Base-by-base conservation (phyloP, 2,329 filamentous ascomycete genomes). In the Arthrobotrys musiformis region DNA sequence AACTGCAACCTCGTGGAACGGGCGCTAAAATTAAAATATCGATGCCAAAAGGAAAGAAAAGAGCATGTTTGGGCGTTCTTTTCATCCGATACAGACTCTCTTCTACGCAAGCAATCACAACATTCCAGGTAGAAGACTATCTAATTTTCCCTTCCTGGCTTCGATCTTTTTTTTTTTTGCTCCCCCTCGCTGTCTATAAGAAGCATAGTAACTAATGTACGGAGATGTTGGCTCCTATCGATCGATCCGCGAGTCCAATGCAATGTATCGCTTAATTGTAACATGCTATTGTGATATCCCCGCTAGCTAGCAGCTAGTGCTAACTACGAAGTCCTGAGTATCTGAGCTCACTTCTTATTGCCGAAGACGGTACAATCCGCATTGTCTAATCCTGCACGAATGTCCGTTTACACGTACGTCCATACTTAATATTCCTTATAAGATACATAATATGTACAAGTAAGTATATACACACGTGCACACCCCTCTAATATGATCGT, bases 21-120 rank as follows among this genome's bases (percentile, higher is more conserved):
- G 70, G 70, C 70, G 70, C 70, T 75, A 75, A 75, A 61, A 54
- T 68, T 44, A 66, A 62, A 69, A 70, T 62, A 63, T 62, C 56
- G 56, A 63, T 54, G 56, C 54, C 62, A 75, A 63, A 67, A 61
- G 61, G 52, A 46, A 74, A 33, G 26, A 60, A 61, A 67, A 50
- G 42, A n/a, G 26, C 33, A 48, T 6, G 30, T 50, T 46, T 46
- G 26, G 52, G 50, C 15, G 40, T 9, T 28, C 35, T 46, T 33
- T 48, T 56, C 52, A 37, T 46, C 50, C 64, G 50, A 58, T 58
- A 58, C 50, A 52, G 26, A 52, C 50, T 56, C 50, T 56, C 26
- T 56, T 56, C 28, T 30, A 17, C 30, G 24, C 48, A 52, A 13
- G 11, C 24, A n/a, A 56, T 56, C 50, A 35, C 50, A 56, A 35